Evolutionary conservation across 305 asterid genomes (phyloP).

Genomic region (Nicotiana rustica): DNA sequence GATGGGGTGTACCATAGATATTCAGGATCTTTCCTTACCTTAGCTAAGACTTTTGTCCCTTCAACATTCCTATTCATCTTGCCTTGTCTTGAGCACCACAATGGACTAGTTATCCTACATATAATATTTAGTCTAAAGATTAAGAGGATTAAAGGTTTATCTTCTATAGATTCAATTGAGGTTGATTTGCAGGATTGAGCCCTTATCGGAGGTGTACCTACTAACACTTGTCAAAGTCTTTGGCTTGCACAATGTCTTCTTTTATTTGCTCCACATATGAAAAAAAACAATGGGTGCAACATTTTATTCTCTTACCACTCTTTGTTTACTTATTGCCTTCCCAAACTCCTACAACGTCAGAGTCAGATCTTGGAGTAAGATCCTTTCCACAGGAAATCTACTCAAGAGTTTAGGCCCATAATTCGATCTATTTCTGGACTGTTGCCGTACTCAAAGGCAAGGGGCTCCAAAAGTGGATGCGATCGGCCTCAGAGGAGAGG

Average conservation of each 20-base stretch:
- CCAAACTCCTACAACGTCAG: not conserved
- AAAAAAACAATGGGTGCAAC: not conserved
- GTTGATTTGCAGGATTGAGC: not conserved
- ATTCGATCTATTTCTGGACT: too few species aligned
- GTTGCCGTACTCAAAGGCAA: not conserved
- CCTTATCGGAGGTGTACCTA: not conserved
- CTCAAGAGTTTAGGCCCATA: not conserved
- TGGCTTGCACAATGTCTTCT: too few species aligned
- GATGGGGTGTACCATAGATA: too few species aligned
- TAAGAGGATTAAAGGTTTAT: not conserved
- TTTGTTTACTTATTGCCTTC: not conserved
- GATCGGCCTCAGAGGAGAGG: not conserved
- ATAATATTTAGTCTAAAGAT: not conserved
- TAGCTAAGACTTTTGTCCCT: not conserved
- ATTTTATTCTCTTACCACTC: not conserved
- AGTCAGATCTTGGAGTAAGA: not conserved
- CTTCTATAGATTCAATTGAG: not conserved
- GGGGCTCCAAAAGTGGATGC: not conserved
- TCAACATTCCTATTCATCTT: not conserved
- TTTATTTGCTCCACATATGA: too few species aligned
- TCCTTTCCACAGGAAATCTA: not conserved
- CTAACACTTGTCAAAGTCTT: too few species aligned
- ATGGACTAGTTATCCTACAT: not conserved
- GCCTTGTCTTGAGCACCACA: not conserved
- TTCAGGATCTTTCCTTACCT: not conserved